Conservation (phyloP, 2,329 filamentous ascomycete species). For the Fusarium euwallaceae region DNA sequence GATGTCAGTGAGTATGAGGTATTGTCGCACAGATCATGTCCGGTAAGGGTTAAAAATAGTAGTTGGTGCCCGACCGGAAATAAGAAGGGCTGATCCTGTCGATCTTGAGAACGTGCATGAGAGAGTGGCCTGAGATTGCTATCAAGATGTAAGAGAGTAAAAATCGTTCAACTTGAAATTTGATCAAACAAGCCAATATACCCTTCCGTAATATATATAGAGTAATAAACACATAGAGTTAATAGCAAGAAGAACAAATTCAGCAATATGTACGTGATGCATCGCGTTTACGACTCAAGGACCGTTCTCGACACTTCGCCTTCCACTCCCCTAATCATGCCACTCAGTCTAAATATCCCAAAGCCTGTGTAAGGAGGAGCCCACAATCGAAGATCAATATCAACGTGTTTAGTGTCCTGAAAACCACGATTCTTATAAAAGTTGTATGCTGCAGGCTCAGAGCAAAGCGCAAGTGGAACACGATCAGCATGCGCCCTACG, state of each 20-base stretch:
- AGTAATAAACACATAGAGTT: background rate
- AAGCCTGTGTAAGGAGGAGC: conserved; percentile 17
- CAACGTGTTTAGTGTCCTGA: conserved; percentile 1
- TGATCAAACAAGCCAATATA: background rate
- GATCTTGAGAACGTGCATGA: background rate
- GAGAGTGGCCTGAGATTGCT: background rate
- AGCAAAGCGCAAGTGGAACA: conserved; percentile 1
- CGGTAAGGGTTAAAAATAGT: background rate
- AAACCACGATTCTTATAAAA: conserved; percentile 18
- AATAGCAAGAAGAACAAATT: background rate
- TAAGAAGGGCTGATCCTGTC: background rate
- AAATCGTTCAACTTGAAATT: too few relatives aligned
- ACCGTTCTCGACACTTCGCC: background rate
- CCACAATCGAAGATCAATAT: conserved; percentile 21
- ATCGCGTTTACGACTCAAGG: background rate
- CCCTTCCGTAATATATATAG: background rate
- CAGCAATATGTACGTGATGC: background rate
- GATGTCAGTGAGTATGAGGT: background rate
- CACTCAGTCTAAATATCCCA: conserved; percentile 14
- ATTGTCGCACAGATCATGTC: background rate
- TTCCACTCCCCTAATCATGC: background rate
- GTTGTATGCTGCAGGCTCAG: conserved; percentile 17
- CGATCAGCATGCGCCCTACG: background rate
- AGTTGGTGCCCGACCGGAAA: background rate
- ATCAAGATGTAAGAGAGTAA: background rate